Evolutionary conservation across 1,139 yeast species (phyloP), one percentile per base, ranked within the genome.

Genomic region (Geotrichum fermentans): DNA sequence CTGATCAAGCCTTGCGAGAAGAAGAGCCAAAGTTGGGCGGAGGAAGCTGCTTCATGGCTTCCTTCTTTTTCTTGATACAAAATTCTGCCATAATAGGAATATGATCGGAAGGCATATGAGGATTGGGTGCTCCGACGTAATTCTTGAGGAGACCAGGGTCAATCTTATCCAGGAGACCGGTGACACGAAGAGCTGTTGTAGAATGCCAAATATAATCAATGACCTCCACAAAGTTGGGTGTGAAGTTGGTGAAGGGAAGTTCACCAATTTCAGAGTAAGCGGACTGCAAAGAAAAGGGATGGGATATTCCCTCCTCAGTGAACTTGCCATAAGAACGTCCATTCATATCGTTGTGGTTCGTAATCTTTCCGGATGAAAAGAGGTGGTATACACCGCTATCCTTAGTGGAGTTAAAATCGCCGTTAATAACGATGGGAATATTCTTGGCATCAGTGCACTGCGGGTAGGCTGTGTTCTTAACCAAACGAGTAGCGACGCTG

Each of bases 121-220:
- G 89, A 64, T 88, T 88, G 20, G 99, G 99, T 67, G 92, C 82
- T 8, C 97, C 99, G 62, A 92, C 84, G 56, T 82, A 80, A 57
- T 82, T 81, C 52, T 78, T 73, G 40, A 83, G 74, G 65, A 92
- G 92, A 6, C 82, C 83, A 48, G 76, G 77, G 64, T 90, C 97
- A 40, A 90, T 79, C 59, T 80, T 80, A 38, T 97, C 97, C 55
- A 92, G 72, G 57, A 94, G 71, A 13, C 96, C 97, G 60, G 81
- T 82, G 8, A 92, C 96, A 54, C 83, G 80, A 55, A 94, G 73
- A 8, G 81, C 74, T 10, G 82, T 75, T 13, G 96, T 83, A 2
- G 96, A 79, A 67, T 86, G 89, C 96, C 97, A 94, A 53, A 94
- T 83, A 66, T 92, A 92, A 69, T 94, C 99, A 68, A 94, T 88